A percentile compares a stretch with the other conserved stretches of the same genome.
Evolutionary conservation across 768 basidiomycete species (phyloP).

Genomic region (Tricholoma furcatifolium): DNA sequence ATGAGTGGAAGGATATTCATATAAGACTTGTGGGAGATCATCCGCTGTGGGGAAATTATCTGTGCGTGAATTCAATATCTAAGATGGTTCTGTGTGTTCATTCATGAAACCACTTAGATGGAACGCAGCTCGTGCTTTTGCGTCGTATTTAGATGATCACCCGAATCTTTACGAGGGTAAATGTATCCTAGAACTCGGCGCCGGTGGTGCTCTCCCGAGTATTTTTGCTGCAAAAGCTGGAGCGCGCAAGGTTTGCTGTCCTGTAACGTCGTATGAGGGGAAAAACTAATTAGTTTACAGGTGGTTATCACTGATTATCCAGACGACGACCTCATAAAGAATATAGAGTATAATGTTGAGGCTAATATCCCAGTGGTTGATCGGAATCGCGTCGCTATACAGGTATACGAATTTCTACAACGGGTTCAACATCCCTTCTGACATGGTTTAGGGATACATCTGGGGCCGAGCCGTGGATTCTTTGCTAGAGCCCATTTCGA

Average conservation of each 20-base stretch:
- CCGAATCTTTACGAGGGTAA: conserved; percentile 40
- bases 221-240: conserved; percentile 72
- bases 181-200: conserved; percentile 84
- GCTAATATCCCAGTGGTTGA: conserved; percentile 47
- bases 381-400: conserved; percentile 31
- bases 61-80: conserved; percentile 40
- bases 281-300: conserved; percentile 30
- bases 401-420: conserved; percentile 15
- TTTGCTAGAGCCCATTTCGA: conserved; percentile 35
- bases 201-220: conserved; percentile 88
- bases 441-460: conserved; percentile 63
- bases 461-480: conserved; percentile 67
- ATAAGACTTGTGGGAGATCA: conserved; percentile 78
- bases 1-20: conserved; percentile 42
- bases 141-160: conserved; percentile 64
- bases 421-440: background rate
- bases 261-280: background rate
- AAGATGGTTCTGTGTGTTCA: background rate
- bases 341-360: conserved; percentile 68
- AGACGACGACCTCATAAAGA: conserved; percentile 70
- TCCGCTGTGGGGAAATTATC: conserved; percentile 78
- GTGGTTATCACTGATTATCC: conserved; percentile 93
- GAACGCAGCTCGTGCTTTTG: conserved; percentile 77
- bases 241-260: conserved; percentile 56
- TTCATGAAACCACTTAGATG: conserved; percentile 44